Base-by-base conservation (phyloP, 805 yeast genomes). In the Lipomyces sp. region DNA sequence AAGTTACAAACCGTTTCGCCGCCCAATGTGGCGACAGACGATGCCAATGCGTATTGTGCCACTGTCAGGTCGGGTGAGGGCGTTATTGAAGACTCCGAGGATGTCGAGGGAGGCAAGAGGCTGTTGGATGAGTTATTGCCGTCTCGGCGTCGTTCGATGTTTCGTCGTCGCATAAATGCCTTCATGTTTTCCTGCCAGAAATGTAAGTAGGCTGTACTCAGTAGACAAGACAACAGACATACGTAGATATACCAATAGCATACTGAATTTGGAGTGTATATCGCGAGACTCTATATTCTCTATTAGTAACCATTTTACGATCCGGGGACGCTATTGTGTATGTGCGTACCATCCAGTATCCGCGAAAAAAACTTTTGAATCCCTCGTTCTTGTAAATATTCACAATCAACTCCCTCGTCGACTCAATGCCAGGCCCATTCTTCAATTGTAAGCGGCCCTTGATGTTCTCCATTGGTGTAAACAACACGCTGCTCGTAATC, bases 321-420 rank as follows among this genome's bases (percentile, higher is more conserved):
- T 10, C 30, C 30, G 30, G 30, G 4, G 51, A n/a, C 1, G 30
- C n/a, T 24, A 24, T 18, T 48, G 53, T n/a, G 30, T 10, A 18
- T 18, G n/a, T 11, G 13, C 64, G 30, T 65, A 69, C 73, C 81
- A 80, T 77, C 77, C 79, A 78, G 69, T 80, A 80, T 10, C 99
- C 99, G 71, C 96, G 84, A 79, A 86, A 93, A 70, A 90, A 82
- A 3, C 98, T 98, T 63, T 77, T 79, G 57, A 89, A 30, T 2
- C 98, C 98, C 73, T 90, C 97, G 0, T 79, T 77, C 51, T 76
- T 77, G 73, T 82, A 86, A 37, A 94, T 76, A 13, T 63, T 54
- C 13, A 66, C 59, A 29, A 78, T 58, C 15, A 76, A 69, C 50
- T 66, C 53, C 11, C 34, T 4, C 6, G 74, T 69, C 24, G 69